These are phyloP conservation scores for Stachybotrys chlorohalonatus DNA, from an alignment of 2,329 filamentous ascomycete genomes.

Conservation along the genomic window DNA sequence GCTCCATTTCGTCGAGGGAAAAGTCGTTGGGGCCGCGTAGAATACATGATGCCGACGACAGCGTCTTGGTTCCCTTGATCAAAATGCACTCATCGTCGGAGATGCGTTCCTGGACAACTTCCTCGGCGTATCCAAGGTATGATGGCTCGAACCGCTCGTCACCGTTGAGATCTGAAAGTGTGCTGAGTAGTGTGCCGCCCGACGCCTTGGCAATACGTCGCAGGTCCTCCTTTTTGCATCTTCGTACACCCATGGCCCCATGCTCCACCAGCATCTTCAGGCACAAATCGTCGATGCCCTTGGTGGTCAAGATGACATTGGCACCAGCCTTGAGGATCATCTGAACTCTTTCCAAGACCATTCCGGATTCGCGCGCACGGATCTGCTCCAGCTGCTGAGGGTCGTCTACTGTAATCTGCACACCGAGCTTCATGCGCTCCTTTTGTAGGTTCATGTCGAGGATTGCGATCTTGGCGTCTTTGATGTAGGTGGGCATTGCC, in stretches of 20 bases:
- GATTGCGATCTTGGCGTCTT: conserved; percentile 92
- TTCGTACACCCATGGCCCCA: conserved; percentile 88
- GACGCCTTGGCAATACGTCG: conserved; percentile 93
- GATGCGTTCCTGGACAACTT: conserved; percentile 96
- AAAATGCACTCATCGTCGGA: conserved; percentile 98
- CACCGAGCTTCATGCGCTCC: conserved; percentile 97
- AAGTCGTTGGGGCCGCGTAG: conserved; percentile 94
- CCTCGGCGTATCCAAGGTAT: conserved; percentile 82
- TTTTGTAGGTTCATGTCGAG: conserved; percentile 98
- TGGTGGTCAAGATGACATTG: conserved; percentile 93
- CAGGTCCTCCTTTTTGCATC: conserved; percentile 98
- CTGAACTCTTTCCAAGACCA: conserved; percentile 88
- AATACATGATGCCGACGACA: conserved; percentile 91
- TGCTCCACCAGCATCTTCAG: conserved; percentile 91
- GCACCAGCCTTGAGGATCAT: conserved; percentile 97
- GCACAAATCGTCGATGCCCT: conserved; percentile 95
- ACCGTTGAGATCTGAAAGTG: conserved; percentile 90
- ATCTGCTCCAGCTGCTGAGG: conserved; percentile 97
- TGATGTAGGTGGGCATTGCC: conserved; percentile 89
- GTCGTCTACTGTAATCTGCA: conserved; percentile 97
- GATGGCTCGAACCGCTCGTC: conserved; percentile 94
- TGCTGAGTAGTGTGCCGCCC: conserved; percentile 85
- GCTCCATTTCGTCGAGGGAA: conserved; percentile 97
- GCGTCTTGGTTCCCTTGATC: conserved; percentile 89
- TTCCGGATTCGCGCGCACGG: conserved; percentile 81